Percentiles rank a stretch among this genome's conserved stretches.
phyloP scores from a whole-genome alignment of 148 eudicot genomes.

The Agrostemma githago region DNA sequence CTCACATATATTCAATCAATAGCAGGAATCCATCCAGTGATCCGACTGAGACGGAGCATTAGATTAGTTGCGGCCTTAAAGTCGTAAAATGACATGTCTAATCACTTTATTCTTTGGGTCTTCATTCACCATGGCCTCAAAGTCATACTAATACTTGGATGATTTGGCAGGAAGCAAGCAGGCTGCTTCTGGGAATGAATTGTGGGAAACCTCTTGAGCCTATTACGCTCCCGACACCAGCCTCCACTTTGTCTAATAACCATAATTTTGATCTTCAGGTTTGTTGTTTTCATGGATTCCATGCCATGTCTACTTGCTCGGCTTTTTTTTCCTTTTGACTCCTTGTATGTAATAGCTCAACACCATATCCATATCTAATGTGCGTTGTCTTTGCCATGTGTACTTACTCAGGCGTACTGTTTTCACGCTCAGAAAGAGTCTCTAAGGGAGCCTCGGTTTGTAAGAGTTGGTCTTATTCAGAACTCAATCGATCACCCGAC shows the following conservation, averaged over 20 bases:
- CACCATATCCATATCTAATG: neutral
- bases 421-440: conserved; percentile 80
- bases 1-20: too few relatives aligned
- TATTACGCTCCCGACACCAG: conserved; percentile 43
- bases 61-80: neutral
- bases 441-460: conserved; percentile 67
- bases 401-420: conserved; percentile 52
- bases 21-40: too few relatives aligned
- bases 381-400: neutral
- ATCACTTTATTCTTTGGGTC: neutral
- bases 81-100: neutral
- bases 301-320: too few relatives aligned
- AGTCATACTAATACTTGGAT: neutral
- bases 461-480: conserved; percentile 85
- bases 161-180: conserved; percentile 69
- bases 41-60: neutral
- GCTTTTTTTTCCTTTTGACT: too few relatives aligned
- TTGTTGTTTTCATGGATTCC: neutral
- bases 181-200: conserved; percentile 76
- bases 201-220: conserved; percentile 71
- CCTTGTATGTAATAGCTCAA: neutral
- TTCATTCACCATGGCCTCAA: neutral
- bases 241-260: conserved; percentile 47
- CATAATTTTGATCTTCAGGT: conserved; percentile 94
- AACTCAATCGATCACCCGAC: conserved; percentile 77